Evolutionary conservation across 1,284 basidiomycete species (phyloP), one percentile per base, ranked within the genome.

Genomic region (Athelia psychrophila): DNA sequence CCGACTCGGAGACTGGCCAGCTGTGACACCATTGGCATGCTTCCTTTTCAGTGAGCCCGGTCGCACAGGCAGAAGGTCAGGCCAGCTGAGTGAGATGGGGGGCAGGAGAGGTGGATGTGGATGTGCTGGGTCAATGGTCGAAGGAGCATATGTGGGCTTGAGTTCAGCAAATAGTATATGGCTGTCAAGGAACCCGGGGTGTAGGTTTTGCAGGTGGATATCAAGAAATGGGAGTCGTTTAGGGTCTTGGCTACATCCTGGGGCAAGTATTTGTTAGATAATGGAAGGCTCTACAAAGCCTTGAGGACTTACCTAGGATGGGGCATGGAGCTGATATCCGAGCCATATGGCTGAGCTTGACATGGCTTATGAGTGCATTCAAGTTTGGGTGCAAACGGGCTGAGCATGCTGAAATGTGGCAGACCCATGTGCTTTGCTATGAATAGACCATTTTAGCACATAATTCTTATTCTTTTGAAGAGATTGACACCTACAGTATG

Each of bases 261-360:
- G 13, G 27, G 6, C 27, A 5, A 30, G 13, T 6, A 6, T 30
- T 30, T 30, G 27, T 30, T 30, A 30, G 27, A 30, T 6, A 5
- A 30, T 13, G 13, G 13, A 6, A 5, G 13, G 5, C 13, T 30
- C 27, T 30, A 6, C 27, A 5, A 30, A 13, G 27, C 13, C 5
- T 8, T n/a, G 9, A 42, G n/a, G 38, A n/a, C 44, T 8, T 6
- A 46, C 44, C 44, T 23, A 16, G 8, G 44, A 46, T 23, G 46
- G 54, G 56, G 36, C 56, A 58, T 20, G 48, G 52, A 16, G 56
- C 27, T 2, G 48, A 35, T 18, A 54, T 27, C 13, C 50, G 48
- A 25, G 47, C 33, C 52, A 58, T 48, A 44, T 58, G 56, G 27
- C 47, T 50, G n/a, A 48, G 25, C 24, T 45, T 22, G 18, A 58